A percentile compares a stretch with the other conserved stretches of the same genome.
phyloP scores from a whole-genome alignment of 2,329 filamentous ascomycete genomes.

The Sporothrix variecibatus region DNA sequence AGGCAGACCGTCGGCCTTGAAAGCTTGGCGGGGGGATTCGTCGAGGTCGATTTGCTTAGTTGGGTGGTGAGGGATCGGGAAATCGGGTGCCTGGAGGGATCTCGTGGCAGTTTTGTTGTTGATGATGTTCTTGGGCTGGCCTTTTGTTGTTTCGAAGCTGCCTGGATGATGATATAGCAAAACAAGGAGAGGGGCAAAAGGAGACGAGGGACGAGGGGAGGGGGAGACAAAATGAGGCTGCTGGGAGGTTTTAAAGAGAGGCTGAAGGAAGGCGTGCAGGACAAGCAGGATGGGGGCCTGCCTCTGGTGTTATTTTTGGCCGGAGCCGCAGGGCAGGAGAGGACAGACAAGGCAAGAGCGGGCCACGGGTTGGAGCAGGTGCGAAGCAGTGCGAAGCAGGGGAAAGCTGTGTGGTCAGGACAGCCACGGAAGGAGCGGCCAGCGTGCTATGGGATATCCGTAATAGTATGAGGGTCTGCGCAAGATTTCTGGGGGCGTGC shows the following conservation, averaged over 20 bases:
- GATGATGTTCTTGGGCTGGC: not conserved
- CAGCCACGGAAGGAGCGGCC: slow-evolving; percentile 17
- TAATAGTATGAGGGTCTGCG: not conserved
- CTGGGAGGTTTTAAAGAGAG: slow-evolving; percentile 18
- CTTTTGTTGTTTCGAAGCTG: not conserved
- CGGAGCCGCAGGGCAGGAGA: not conserved
- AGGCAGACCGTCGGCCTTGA: slow-evolving; percentile 13
- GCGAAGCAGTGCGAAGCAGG: not conserved
- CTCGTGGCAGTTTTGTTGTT: not conserved
- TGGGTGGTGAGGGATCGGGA: not conserved
- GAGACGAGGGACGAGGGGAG: not conserved
- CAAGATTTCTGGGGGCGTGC: not conserved
- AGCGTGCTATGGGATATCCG: not conserved
- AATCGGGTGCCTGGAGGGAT: not conserved
- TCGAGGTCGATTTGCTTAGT: not conserved
- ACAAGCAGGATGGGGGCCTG: not conserved
- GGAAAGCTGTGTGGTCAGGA: slow-evolving; percentile 12
- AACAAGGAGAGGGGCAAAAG: not conserved
- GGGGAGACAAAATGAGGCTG: not conserved
- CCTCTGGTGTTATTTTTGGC: slow-evolving; percentile 20
- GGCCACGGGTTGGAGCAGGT: not conserved
- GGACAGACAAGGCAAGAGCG: slow-evolving; percentile 16
- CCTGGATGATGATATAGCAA: slow-evolving; percentile 5
- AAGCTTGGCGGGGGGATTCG: not conserved
- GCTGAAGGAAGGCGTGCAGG: slow-evolving; percentile 14